Evolutionary conservation across 2,329 filamentous ascomycete genomes (phyloP), one percentile per base, ranked within the genome.

Genomic region (Lachnellula arida): DNA sequence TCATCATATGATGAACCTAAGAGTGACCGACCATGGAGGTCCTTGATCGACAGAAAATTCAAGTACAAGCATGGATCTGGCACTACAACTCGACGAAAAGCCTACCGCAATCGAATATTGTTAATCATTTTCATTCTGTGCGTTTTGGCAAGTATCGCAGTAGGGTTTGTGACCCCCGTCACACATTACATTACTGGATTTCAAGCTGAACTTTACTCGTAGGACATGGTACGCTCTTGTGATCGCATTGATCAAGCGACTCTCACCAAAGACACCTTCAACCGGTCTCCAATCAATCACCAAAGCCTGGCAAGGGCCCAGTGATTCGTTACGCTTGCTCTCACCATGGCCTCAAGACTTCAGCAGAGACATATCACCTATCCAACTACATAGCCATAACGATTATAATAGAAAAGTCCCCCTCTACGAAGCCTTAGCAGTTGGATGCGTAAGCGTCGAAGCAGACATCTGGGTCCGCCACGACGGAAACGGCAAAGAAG

Each of bases 401-500:
- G 81, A 85, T 62, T 85, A 85, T 65, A 75, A 73, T 74, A 70
- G 73, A 56, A 69, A 72, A 46, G 62, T 75, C 0, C 75, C 74
- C 32, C 73, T 76, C 49, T 76, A 74, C 37, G 74, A 73, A 4
- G 82, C 78, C 14, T 70, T 87, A 35, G 77, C 77, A 5, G 76
- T 78, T 46, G 83, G 84, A 7, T 81, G 81, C 44, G 73, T 79
- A 4, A 77, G 75, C 7, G 77, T 79, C 2, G 82, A 85, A 70
- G 81, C 80, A 2, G 81, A 85, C 68, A 80, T 85, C 19, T 85
- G 80, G 80, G 67, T 84, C 37, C 76, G 78, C 50, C 79, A 82
- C 56, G 76, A 70, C 25, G 79, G 76, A 3, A 40, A 47, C 28
- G 46, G 51, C 12, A 22, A 35, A 6, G 14, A 42, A 3, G 60